Conservation (phyloP, 2,329 filamentous ascomycete genomes). For the Cyphellophora europaea region DNA sequence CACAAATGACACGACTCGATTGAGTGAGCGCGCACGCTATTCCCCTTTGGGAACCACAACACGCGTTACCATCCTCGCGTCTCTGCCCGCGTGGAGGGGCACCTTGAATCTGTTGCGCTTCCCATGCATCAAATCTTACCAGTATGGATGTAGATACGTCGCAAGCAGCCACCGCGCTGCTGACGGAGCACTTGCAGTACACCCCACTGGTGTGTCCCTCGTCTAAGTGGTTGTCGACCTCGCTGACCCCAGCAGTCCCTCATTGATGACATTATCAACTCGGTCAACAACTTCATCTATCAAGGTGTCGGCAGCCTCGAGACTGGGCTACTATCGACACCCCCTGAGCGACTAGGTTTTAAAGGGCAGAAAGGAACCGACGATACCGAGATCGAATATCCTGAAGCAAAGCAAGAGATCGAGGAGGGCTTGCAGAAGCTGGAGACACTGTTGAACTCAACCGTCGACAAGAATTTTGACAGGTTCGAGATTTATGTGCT, state of each 20-base stretch:
- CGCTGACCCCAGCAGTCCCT: slow-evolving; percentile 54
- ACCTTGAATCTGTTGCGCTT: too few species aligned
- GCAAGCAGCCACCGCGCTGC: slow-evolving; percentile 45
- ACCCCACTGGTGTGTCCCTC: slow-evolving; percentile 66
- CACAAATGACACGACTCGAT: too few species aligned
- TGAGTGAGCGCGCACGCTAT: too few species aligned
- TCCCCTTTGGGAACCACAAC: too few species aligned
- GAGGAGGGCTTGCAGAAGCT: slow-evolving; percentile 80
- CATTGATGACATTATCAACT: slow-evolving; percentile 97
- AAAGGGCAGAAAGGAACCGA: slow-evolving; percentile 38
- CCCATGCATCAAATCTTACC: too few species aligned
- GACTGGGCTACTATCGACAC: slow-evolving; percentile 63
- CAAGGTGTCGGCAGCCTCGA: slow-evolving; percentile 83
- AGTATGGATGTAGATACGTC: slow-evolving; percentile 15
- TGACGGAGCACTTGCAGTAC: slow-evolving; percentile 94
- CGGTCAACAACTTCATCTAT: slow-evolving; percentile 86
- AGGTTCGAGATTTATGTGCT: slow-evolving; percentile 83
- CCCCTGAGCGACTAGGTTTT: slow-evolving; percentile 76
- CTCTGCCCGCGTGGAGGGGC: too few species aligned
- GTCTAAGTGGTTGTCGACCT: slow-evolving; percentile 2
- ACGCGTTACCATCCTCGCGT: too few species aligned
- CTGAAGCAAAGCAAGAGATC: slow-evolving; percentile 59
- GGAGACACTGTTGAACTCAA: slow-evolving; percentile 70
- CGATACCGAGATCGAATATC: slow-evolving; percentile 34
- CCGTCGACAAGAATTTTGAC: slow-evolving; percentile 78